phyloP scores from a whole-genome alignment of 192 early-diverging fungal species.

The Coemansia sp. region DNA sequence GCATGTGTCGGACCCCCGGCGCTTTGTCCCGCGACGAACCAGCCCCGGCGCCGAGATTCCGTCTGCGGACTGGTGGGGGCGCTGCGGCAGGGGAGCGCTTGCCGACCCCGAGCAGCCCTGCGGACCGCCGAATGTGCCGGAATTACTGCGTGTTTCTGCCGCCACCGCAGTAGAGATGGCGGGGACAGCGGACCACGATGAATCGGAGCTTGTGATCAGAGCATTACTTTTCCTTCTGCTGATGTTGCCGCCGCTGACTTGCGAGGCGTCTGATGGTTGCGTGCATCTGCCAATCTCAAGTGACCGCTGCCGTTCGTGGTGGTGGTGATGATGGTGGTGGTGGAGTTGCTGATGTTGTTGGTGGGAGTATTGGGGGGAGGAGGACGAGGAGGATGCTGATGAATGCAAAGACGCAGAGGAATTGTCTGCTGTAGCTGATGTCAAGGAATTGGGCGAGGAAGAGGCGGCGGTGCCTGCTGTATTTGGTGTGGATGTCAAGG shows the following conservation, averaged over 20 bases:
- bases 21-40: constrained; percentile 40
- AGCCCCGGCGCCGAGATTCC: background rate
- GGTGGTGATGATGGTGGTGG: constrained; percentile 12
- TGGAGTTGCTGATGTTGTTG: constrained; percentile 13
- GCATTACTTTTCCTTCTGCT: constrained; percentile 8
- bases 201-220: constrained; percentile 9
- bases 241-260: constrained; percentile 13
- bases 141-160: constrained; percentile 5
- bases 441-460: constrained; percentile 1
- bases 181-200: constrained; percentile 7
- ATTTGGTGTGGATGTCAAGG: background rate
- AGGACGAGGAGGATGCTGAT: background rate
- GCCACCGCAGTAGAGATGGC: background rate
- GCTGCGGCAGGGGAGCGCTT: background rate
- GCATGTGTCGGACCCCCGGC: constrained; percentile 50
- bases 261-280: constrained; percentile 10
- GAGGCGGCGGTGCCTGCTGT: constrained; percentile 1
- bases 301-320: constrained; percentile 13
- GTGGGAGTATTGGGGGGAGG: background rate
- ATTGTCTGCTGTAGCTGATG: background rate
- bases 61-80: background rate
- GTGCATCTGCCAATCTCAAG: constrained; percentile 16
- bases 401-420: background rate
- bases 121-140: background rate
- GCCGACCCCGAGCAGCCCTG: constrained; percentile 3